Evolutionary conservation across 306 rosid species (phyloP), one percentile per base, ranked within the genome.

Genomic region (Rubus idaeus): DNA sequence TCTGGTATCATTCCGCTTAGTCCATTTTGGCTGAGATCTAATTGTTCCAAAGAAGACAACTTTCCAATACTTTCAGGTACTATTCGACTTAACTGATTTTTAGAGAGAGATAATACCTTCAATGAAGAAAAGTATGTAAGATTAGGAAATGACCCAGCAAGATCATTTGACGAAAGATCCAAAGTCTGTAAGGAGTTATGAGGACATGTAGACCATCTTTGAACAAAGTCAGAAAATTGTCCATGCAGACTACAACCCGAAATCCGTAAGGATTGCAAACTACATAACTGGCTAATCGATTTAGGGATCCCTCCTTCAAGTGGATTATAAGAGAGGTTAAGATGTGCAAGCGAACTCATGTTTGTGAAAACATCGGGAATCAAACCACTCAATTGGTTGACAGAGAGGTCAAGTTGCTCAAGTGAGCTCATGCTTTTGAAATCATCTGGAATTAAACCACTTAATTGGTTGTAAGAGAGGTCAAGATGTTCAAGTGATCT

Each of bases 131-230:
- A 74, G 5, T 3, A 11, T 13, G 78, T 42, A 51, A 84, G 52
- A 23, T 81, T 6, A 6, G 81, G 49, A 0, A 84, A 12, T 35
- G 51, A 8, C 8, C 82, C 80, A 0, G 73, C 17, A 2, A 84
- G 13, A 5, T 2, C 2, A n/a, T 84, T 84, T 0, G 4, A 0
- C 11, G 9, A 5, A 60, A 84, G 62, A 40, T 5, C 3, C 66
- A 80, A 23, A 5, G 0, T 0, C 9, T 64, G 56, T 5, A 78
- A 21, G 12, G 8, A 7, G 14, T 51, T 26, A 5, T 51, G 45
- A 9, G 8, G 9, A 18, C 75, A 37, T 14, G 21, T 23, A 26
- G 68, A 18, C 69, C 13, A 39, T 14, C 3, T 40, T 10, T 51
- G 6, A 70, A 37, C 11, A 6, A 26, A 4, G 6, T 26, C 21